Evolutionary conservation across 257 asterid species (phyloP), one percentile per base, ranked within the genome.

Genomic region (Thymus mandschuricus): DNA sequence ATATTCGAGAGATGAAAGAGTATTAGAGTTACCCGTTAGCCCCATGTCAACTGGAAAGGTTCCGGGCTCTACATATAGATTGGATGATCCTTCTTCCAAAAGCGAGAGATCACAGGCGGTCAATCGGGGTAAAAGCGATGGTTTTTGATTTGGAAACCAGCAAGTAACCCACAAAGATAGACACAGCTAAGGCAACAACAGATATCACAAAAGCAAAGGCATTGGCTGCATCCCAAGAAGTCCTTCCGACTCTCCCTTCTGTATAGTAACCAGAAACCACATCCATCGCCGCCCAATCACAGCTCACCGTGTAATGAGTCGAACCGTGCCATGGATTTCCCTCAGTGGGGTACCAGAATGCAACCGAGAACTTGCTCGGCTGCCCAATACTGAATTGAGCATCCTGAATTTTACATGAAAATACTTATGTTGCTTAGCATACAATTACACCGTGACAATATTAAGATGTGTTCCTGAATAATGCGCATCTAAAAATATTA

Each of bases 241-340:
- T 7, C 49, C 12, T 10, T 35, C 82, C 78, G 58, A 13, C 76
- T 77, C 72, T 79, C 69, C 52, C 64, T 28, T 68, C 78, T 50
- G 77, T 45, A 43, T 78, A 64, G 70, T 79, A 81, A 27, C 88
- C 90, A 0, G 79, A 78, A 50, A 82, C 67, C 52, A 89, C 75
- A 29, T 88, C 97, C 69, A 92, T 68, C 8, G 82, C 76, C 49
- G 86, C 80, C 97, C 97, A 91, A 34, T 88, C 92, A 61, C 95
- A 91, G 82, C 92, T 77, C 52, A 87, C 75, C 0, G 96, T 78
- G 64, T 87, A 91, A 76, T 91, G 97, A 13, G 69, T 91, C 10
- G 92, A 85, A 55, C 94, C 92, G 2, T 87, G 96, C 97, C 97
- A 91, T 13, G 96, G 85, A 31, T 81, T 81, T 48, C 94, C 96